Conservation (phyloP, 768 basidiomycete species). For the Suillus variegatus region DNA sequence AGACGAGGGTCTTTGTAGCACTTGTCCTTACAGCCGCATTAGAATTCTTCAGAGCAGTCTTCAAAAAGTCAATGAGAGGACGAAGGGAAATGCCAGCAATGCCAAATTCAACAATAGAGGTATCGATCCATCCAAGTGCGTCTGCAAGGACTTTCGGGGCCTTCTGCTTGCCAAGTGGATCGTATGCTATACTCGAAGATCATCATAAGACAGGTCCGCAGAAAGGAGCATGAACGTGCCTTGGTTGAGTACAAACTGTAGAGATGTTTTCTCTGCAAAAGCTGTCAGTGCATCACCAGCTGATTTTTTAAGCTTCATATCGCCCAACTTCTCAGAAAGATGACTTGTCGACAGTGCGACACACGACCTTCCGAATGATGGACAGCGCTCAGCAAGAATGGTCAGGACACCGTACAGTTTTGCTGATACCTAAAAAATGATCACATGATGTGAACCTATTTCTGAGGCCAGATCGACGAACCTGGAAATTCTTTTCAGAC, state of each 20-base stretch:
- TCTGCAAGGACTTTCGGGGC: conserved; percentile 97
- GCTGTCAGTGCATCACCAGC: conserved; percentile 82
- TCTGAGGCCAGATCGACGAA: conserved; percentile 28
- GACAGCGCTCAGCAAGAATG: conserved; percentile 73
- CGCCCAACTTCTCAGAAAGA: conserved; percentile 92
- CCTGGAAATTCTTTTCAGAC: conserved; percentile 99
- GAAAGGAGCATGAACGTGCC: conserved; percentile 47
- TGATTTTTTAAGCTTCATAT: conserved; percentile 95
- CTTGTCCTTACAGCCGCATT: conserved; percentile 92
- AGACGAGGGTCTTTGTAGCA: conserved; percentile 91
- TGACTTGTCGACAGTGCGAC: conserved; percentile 80
- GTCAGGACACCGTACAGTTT: conserved; percentile 83
- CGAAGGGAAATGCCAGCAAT: conserved; percentile 83
- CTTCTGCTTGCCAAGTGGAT: conserved; percentile 91
- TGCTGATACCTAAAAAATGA: conserved; percentile 69
- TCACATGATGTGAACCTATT: conserved; percentile 10
- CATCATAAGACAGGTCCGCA: conserved; percentile 12
- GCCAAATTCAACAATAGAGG: conserved; percentile 87
- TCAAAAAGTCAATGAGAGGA: conserved; percentile 88
- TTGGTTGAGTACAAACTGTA: conserved; percentile 93
- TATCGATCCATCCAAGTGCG: conserved; percentile 85
- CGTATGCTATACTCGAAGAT: conserved; percentile 65
- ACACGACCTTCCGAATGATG: conserved; percentile 84
- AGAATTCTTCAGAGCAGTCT: conserved; percentile 84
- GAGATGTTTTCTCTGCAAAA: conserved; percentile 90